Evolutionary conservation across 495 filamentous ascomycete genomes (phyloP).

Genomic region (Jackrogersella minutella): DNA sequence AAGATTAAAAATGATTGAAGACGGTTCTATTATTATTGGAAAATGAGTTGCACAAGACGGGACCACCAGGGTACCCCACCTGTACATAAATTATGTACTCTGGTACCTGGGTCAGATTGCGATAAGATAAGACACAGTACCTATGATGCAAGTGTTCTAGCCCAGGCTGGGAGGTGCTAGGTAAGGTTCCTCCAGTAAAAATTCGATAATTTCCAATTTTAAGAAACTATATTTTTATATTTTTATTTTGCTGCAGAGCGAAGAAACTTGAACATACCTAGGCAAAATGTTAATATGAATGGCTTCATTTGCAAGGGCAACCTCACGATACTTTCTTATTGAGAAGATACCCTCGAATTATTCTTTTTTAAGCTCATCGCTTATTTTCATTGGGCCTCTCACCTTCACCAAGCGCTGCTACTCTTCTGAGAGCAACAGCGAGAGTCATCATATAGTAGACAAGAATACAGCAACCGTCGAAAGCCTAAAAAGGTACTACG

Average conservation of each 20-base stretch:
- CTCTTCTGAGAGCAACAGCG: not conserved
- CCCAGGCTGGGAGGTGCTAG: too few species aligned
- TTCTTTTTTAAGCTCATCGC: not conserved
- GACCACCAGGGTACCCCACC: too few species aligned
- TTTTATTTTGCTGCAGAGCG: not conserved
- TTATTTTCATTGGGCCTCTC: not conserved
- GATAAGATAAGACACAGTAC: too few species aligned
- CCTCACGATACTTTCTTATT: constrained; percentile 10
- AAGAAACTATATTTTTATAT: not conserved
- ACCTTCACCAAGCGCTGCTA: not conserved
- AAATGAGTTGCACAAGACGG: too few species aligned
- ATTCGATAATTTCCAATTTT: constrained; percentile 25
- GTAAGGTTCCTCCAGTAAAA: constrained; percentile 32
- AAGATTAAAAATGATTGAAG: too few species aligned
- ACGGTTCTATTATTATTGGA: too few species aligned
- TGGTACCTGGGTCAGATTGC: too few species aligned
- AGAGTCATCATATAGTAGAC: not conserved
- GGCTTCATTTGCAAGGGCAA: not conserved
- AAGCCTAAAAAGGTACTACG: constrained; percentile 6
- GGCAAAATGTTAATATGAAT: constrained; percentile 5
- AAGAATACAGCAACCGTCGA: not conserved
- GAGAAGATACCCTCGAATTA: not conserved
- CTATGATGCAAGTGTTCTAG: too few species aligned
- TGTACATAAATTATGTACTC: too few species aligned
- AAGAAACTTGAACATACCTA: constrained; percentile 7